Conservation (phyloP, 495 filamentous ascomycete genomes). For the Podospora pseudocomata region DNA sequence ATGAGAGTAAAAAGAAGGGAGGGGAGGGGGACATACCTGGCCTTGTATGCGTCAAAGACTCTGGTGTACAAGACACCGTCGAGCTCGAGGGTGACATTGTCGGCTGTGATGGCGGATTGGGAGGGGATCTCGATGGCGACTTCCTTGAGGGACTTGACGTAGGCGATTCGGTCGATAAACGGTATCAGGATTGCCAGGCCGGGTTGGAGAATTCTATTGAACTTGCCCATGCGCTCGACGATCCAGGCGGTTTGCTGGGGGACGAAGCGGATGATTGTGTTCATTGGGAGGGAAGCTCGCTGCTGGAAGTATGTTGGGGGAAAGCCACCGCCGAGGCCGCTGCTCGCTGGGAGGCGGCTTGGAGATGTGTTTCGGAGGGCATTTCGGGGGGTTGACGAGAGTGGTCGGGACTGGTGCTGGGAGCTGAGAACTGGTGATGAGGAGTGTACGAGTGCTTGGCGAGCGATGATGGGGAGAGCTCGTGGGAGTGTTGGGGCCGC, state of each 20-base stretch:
- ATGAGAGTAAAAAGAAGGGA: constrained; percentile 9
- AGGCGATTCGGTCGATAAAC: constrained; percentile 92
- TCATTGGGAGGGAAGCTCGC: constrained; percentile 65
- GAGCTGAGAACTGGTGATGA: not conserved
- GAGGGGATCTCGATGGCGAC: constrained; percentile 89
- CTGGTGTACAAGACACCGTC: constrained; percentile 94
- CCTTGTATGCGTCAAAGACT: constrained; percentile 96
- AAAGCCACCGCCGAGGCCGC: constrained; percentile 31
- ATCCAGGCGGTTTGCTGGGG: constrained; percentile 99
- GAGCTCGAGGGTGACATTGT: constrained; percentile 95
- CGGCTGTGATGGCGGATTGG: constrained; percentile 95
- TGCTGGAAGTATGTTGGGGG: constrained; percentile 56
- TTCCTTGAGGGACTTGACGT: constrained; percentile 97
- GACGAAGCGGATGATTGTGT: constrained; percentile 94
- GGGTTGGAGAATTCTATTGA: constrained; percentile 84
- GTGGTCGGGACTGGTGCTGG: constrained; percentile 11
- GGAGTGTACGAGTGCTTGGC: not conserved
- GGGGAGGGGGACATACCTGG: constrained; percentile 56
- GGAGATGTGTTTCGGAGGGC: constrained; percentile 10
- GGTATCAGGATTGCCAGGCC: constrained; percentile 87
- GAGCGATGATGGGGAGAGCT: not conserved
- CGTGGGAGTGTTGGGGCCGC: not conserved
- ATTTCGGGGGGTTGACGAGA: constrained; percentile 31
- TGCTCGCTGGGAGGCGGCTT: constrained; percentile 6
- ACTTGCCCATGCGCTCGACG: constrained; percentile 98